Evolutionary conservation across 2,329 filamentous ascomycete species (phyloP).

Genomic region (Ophiostoma perfectum): DNA sequence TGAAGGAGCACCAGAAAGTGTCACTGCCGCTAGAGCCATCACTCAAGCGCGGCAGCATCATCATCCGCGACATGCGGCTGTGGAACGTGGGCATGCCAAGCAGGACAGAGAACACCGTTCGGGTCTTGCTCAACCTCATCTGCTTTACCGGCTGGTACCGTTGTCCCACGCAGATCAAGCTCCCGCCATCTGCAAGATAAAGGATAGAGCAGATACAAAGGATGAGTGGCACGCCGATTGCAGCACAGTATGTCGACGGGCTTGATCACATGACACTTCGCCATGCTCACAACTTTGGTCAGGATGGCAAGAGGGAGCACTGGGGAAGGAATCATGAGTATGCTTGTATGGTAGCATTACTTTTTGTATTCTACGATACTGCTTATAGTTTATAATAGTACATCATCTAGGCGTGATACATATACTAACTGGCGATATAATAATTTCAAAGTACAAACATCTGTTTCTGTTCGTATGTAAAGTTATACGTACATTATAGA

Average conservation of each 20-base stretch:
- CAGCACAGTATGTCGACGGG: too few species aligned
- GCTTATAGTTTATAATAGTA: too few species aligned
- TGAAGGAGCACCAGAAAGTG: conserved; percentile 33
- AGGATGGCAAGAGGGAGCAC: conserved; percentile 24
- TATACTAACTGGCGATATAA: too few species aligned
- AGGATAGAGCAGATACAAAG: background rate
- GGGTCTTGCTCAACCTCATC: conserved; percentile 41
- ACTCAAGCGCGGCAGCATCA: conserved; percentile 41
- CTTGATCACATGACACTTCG: conserved; percentile 22
- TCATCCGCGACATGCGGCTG: conserved; percentile 43
- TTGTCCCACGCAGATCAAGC: background rate
- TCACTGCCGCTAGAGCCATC: conserved; percentile 36
- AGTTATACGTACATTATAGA: too few species aligned
- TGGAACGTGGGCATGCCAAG: conserved; percentile 50
- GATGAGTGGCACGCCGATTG: background rate
- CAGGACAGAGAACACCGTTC: conserved; percentile 33
- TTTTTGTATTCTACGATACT: too few species aligned
- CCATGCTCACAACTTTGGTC: conserved; percentile 25
- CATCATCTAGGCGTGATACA: too few species aligned
- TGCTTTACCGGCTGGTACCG: conserved; percentile 32
- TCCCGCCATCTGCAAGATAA: background rate
- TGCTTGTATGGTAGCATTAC: too few species aligned
- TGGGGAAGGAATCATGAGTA: conserved; percentile 17
- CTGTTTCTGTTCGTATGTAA: too few species aligned
- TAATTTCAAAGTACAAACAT: too few species aligned